phyloP scores from a whole-genome alignment of 73 alveolate genomes.

The Tetrahymena elliotti region DNA sequence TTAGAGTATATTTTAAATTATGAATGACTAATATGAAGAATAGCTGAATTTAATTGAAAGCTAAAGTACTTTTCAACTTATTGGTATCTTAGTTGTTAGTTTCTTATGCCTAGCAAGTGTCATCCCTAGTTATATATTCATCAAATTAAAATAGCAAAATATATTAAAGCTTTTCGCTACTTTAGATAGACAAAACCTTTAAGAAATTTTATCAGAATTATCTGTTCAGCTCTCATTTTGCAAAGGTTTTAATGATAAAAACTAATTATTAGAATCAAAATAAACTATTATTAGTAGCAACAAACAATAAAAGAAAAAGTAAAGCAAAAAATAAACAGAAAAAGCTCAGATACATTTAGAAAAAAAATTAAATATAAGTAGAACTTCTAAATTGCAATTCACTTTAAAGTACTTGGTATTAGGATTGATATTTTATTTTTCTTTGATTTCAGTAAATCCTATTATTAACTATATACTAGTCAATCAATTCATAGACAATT shows the following conservation, averaged over 20 bases:
- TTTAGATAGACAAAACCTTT: neutral
- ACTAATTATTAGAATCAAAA: neutral
- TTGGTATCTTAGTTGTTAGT: neutral
- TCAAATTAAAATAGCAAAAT: neutral
- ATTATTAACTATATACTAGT: neutral
- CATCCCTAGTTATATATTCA: neutral
- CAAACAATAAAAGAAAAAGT: neutral
- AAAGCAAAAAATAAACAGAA: neutral
- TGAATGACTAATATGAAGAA: neutral
- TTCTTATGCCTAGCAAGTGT: neutral
- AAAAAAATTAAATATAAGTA: neutral
- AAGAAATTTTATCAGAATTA: neutral
- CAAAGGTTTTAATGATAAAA: neutral
- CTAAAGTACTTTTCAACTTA: neutral
- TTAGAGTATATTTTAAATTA: neutral
- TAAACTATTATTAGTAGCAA: neutral
- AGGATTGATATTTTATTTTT: neutral
- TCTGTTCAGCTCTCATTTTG: neutral
- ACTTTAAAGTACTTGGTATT: neutral
- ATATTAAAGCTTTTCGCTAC: neutral
- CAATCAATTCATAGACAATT: neutral
- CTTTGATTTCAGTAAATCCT: neutral
- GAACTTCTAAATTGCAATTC: neutral
- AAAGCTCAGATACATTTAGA: neutral
- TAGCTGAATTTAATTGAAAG: neutral